A percentile compares a stretch with the other conserved stretches of the same genome.
phyloP scores from a whole-genome alignment of 1,284 basidiomycete species.

The Flammula alnicola region DNA sequence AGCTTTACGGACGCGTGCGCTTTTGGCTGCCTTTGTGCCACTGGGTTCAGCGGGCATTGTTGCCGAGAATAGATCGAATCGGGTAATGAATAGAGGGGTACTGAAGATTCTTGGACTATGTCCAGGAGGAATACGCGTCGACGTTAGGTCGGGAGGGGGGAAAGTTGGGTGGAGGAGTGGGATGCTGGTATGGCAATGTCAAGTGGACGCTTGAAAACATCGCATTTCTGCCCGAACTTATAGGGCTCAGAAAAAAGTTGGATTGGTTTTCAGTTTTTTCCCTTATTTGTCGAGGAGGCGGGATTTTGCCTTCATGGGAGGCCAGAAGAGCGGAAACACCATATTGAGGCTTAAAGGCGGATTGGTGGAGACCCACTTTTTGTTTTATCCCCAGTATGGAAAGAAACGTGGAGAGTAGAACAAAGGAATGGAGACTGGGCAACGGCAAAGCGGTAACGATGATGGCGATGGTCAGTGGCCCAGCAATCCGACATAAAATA shows the following conservation, averaged over 20 bases:
- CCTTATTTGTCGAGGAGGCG: background rate
- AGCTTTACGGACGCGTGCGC: no score
- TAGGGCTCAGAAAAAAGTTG: background rate
- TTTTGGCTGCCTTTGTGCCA: no score
- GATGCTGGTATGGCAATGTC: background rate
- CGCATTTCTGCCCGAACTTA: background rate
- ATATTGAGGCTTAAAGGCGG: no score
- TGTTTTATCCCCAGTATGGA: background rate
- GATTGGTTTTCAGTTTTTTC: background rate
- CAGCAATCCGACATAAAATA: no score
- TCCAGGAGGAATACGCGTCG: no score
- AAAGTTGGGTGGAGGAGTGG: background rate
- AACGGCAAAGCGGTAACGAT: background rate
- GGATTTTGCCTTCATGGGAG: background rate
- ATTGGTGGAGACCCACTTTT: background rate
- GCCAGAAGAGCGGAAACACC: no score
- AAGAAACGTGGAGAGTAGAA: background rate
- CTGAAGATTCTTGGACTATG: no score
- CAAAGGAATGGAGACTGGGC: background rate
- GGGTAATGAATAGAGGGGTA: no score
- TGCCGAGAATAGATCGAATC: no score
- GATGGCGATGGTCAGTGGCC: background rate
- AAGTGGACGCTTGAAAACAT: background rate
- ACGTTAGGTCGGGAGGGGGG: no score
- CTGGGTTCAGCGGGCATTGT: no score